A percentile compares a stretch with the other conserved stretches of the same genome.
These are phyloP conservation scores for Hypoxylon sp. DNA, from an alignment of 2,329 filamentous ascomycete species.

Conservation along the genomic window DNA sequence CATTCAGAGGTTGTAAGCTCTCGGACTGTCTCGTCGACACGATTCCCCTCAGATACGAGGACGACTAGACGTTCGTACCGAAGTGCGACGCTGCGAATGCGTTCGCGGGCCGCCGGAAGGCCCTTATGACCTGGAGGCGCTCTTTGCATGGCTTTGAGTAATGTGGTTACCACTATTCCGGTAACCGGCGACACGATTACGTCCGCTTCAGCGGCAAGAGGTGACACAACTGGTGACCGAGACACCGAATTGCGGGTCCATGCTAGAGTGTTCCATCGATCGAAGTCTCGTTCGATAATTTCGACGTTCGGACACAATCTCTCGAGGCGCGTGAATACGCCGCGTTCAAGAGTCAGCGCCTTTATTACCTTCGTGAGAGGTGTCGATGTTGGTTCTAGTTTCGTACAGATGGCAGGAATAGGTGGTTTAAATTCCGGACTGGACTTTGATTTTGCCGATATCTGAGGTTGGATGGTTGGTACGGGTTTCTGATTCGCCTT, in stretches of 20 bases:
- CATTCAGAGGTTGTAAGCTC: slow-evolving; percentile 60
- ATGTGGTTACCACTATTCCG: slow-evolving; percentile 78
- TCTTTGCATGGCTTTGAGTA: slow-evolving; percentile 80
- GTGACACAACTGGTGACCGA: slow-evolving; percentile 57
- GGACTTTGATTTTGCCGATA: neutral
- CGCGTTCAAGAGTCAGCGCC: slow-evolving; percentile 64
- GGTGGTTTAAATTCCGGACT: slow-evolving; percentile 1
- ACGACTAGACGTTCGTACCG: slow-evolving; percentile 79
- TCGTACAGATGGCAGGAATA: slow-evolving; percentile 43
- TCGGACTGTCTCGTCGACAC: slow-evolving; percentile 59
- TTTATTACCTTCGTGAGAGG: slow-evolving; percentile 64
- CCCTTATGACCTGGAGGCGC: slow-evolving; percentile 73
- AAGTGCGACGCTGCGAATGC: slow-evolving; percentile 65
- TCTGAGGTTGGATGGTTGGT: neutral
- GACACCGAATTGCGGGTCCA: slow-evolving; percentile 55
- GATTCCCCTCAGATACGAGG: slow-evolving; percentile 72
- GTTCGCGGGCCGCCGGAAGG: slow-evolving; percentile 66
- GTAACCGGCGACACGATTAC: slow-evolving; percentile 77
- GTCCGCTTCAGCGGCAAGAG: slow-evolving; percentile 75
- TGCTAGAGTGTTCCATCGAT: slow-evolving; percentile 54
- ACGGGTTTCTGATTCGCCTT: too few relatives aligned
- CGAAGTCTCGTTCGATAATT: slow-evolving; percentile 74
- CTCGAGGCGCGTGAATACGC: slow-evolving; percentile 66
- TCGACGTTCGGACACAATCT: slow-evolving; percentile 63
- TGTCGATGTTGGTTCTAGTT: slow-evolving; percentile 7